Evolutionary conservation across 257 asterid species (phyloP).

Genomic region (Solanum corneliomulleri): DNA sequence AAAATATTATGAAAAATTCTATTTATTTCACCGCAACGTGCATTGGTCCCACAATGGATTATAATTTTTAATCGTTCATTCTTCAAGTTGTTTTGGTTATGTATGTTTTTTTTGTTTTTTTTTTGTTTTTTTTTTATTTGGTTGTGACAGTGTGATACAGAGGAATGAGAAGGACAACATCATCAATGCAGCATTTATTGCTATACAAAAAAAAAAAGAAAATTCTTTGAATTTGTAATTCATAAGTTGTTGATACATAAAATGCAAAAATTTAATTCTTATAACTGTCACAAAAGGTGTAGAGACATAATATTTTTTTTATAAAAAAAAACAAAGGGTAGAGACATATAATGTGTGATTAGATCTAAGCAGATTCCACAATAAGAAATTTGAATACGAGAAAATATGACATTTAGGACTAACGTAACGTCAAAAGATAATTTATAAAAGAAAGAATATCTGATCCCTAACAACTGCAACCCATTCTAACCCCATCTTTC

Average conservation of each 20-base stretch:
- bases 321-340: background rate
- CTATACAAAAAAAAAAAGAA: background rate
- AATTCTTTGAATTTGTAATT: background rate
- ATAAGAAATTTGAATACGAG: background rate
- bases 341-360: background rate
- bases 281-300: background rate
- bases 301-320: background rate
- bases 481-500: no score
- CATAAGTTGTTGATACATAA: background rate
- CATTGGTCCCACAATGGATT: background rate
- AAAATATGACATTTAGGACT: no score
- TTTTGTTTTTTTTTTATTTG: no score
- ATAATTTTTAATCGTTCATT: background rate
- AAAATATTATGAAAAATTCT: background rate
- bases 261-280: background rate
- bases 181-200: background rate
- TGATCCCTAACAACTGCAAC: no score
- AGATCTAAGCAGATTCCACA: background rate
- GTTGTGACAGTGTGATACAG: background rate
- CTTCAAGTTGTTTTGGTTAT: background rate
- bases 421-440: no score
- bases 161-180: background rate
- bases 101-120: background rate
- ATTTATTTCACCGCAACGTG: fast-evolving
- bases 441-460: no score